Evolutionary conservation across 257 asterid species (phyloP).

Genomic region (Avicennia marina): DNA sequence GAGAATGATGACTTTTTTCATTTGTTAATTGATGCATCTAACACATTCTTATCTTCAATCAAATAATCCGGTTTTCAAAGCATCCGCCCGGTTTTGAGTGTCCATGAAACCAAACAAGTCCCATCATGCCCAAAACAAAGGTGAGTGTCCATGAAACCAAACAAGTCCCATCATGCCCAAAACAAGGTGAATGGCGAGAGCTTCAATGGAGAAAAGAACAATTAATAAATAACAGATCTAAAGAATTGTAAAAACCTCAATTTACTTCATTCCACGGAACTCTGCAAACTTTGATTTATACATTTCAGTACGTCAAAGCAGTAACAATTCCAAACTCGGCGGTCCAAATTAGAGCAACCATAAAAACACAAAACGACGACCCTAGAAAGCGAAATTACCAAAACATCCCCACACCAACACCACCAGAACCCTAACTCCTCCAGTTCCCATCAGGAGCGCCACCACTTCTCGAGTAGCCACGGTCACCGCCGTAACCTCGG

Average conservation of each 20-base stretch:
- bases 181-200: too few species aligned
- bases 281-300: neutral
- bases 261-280: neutral
- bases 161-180: too few species aligned
- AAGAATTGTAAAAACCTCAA: neutral
- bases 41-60: too few species aligned
- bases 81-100: too few species aligned
- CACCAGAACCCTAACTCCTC: neutral
- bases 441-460: conserved; percentile 5
- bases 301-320: neutral
- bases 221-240: too few species aligned
- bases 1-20: too few species aligned
- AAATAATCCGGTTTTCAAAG: too few species aligned
- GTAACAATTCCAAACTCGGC: neutral
- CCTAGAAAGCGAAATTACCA: neutral
- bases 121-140: too few species aligned
- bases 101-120: too few species aligned
- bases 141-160: too few species aligned
- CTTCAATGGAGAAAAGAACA: too few species aligned
- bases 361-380: neutral
- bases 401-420: neutral
- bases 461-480: neutral
- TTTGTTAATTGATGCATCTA: too few species aligned
- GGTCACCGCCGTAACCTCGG: neutral
- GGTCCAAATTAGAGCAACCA: neutral